phyloP scores from a whole-genome alignment of 2,329 filamentous ascomycete species.

The Fusarium transvaalense region DNA sequence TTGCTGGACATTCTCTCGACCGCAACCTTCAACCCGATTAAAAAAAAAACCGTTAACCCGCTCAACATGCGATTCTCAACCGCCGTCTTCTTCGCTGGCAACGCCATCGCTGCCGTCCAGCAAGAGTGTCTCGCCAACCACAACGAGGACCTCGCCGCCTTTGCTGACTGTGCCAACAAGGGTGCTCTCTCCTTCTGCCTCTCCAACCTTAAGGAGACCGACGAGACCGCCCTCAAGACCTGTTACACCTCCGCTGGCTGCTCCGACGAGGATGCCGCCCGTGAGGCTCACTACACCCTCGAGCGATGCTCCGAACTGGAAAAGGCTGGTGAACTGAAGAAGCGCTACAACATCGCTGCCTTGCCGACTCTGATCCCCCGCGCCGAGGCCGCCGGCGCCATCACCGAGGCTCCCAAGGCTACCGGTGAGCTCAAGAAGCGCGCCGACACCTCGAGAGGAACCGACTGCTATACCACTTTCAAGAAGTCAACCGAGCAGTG shows the following conservation, averaged over 20 bases:
- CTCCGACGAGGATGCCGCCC: constrained; percentile 48
- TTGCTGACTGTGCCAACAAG: constrained; percentile 60
- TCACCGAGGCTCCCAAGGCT: constrained; percentile 31
- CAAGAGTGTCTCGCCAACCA: constrained; percentile 57
- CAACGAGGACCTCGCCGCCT: constrained; percentile 55
- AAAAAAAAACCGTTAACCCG: constrained; percentile 9
- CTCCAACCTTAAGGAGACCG: constrained; percentile 49
- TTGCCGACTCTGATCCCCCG: constrained; percentile 37
- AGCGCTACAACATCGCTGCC: constrained; percentile 45
- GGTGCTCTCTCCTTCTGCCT: constrained; percentile 60
- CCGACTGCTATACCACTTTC: constrained; percentile 55
- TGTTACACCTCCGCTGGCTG: constrained; percentile 56
- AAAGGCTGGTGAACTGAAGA: constrained; percentile 48
- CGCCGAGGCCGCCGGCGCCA: constrained; percentile 31
- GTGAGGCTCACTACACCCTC: constrained; percentile 49
- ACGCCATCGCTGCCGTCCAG: constrained; percentile 50
- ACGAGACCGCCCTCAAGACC: constrained; percentile 53
- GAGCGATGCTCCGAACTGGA: constrained; percentile 51
- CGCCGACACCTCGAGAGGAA: constrained; percentile 39
- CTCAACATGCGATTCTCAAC: constrained; percentile 51
- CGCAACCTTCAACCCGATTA: constrained; percentile 12
- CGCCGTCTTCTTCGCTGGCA: constrained; percentile 53
- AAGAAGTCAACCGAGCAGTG: constrained; percentile 54
- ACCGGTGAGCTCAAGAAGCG: constrained; percentile 34
- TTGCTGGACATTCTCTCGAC: constrained; percentile 43